Base-by-base conservation (phyloP, 805 yeast species). In the Soucietia sequanensis region DNA sequence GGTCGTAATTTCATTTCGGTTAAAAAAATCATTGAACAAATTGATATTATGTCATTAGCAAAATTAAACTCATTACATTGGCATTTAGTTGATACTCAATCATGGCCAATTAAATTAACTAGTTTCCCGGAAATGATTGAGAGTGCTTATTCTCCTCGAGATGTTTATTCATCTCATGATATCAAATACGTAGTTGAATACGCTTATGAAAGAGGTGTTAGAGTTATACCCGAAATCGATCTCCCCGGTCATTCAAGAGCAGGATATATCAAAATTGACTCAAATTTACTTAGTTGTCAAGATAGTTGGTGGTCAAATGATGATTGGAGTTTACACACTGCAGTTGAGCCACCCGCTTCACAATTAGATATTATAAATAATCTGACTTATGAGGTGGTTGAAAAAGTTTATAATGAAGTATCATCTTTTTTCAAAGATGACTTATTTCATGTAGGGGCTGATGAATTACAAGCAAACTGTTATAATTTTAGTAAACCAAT, bases 381-480 rank as follows among this genome's bases (percentile, higher is more conserved):
- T 23, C 42, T 47, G 2, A 57, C 69, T 3, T 64, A 61, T 36
- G 55, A 60, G 3, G 55, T 62, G 12, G 56, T 68, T 5, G 39
- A 43, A 22, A 49, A 52, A 13, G 61, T 68, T 6, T 65, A 55
- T 41, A 35, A 54, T 9, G 72, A 68, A 31, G 28, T 68, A 7
- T 44, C 53, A 12, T 38, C 31, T 2, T 34, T 64, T 11, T 68
- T 67, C 42, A 29, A 42, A 4, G 72, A 67, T 39, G 42, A 58
- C 28, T 45, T 60, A n/a, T 64, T 64, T 54, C 73, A 68, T 41
- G 68, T 65, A 24, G 73, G 73, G 5, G 54, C 49, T 23, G 72
- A 68, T 39, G 73, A 68, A 45, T 44, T 66, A 33, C 54, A 48
- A 22, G 42, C 52, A 8, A 40, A 38, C 5, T 67, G 73, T 45